Conservation (phyloP, 73 alveolate species). For the Stentor coeruleus region DNA sequence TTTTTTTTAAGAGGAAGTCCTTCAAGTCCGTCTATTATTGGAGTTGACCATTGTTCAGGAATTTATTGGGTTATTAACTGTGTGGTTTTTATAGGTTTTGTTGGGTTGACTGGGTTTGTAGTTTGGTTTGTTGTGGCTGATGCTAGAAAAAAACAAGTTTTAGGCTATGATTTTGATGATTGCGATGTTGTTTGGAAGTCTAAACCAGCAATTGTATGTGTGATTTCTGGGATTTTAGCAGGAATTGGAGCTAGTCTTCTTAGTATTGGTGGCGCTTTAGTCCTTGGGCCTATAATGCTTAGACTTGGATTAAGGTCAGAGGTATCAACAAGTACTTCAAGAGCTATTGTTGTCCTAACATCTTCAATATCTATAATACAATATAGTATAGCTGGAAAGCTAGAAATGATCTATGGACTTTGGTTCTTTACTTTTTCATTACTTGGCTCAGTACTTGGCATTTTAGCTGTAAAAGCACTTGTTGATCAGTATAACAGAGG, state of each 20-base stretch:
- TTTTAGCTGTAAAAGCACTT: not conserved
- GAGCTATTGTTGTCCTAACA: conserved; percentile 17
- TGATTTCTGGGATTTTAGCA: conserved; percentile 28
- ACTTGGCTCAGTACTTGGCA: not conserved
- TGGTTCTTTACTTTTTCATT: not conserved
- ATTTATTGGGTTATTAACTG: not conserved
- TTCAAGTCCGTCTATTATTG: not conserved
- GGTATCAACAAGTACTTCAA: conserved; percentile 39
- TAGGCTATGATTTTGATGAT: conserved; percentile 9
- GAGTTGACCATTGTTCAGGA: not conserved
- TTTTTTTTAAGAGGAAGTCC: conserved; percentile 8
- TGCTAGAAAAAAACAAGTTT: not conserved
- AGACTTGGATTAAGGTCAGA: conserved; percentile 29
- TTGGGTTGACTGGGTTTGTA: not conserved
- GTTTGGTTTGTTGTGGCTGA: not conserved
- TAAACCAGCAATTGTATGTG: not conserved
- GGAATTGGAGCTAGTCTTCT: conserved; percentile 40
- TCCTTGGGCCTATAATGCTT: conserved; percentile 31
- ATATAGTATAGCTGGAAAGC: not conserved
- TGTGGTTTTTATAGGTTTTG: not conserved
- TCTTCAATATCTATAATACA: not conserved
- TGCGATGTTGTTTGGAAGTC: conserved; percentile 6
- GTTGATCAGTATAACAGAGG: not conserved
- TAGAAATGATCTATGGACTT: not conserved
- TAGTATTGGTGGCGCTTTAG: conserved; percentile 43